Evolutionary conservation across 495 filamentous ascomycete genomes (phyloP).

Genomic region (Penicillium cosmopolitanum): DNA sequence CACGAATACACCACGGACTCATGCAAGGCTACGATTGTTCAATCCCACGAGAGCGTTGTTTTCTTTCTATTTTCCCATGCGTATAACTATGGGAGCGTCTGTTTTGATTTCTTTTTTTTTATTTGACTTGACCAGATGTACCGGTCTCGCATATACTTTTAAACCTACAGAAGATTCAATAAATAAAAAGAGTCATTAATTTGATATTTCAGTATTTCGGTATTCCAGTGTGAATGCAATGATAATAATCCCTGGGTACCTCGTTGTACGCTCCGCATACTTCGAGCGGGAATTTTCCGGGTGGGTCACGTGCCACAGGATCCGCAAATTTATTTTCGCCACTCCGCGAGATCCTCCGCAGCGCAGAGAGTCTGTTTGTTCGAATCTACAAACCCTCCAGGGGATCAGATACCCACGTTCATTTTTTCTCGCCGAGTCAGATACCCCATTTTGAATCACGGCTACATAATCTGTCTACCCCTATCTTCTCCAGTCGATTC

Average conservation of each 20-base stretch:
- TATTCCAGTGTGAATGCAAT: neutral
- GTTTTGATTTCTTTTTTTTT: constrained; percentile 6
- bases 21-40: constrained; percentile 45
- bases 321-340: constrained; percentile 42
- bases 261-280: neutral
- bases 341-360: constrained; percentile 42
- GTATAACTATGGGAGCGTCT: constrained; percentile 13
- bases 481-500: neutral
- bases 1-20: constrained; percentile 35
- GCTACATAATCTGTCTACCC: neutral
- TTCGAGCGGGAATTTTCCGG: neutral
- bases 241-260: neutral
- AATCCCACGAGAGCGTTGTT: constrained; percentile 39
- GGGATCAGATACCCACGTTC: constrained; percentile 9
- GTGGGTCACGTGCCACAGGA: constrained; percentile 31
- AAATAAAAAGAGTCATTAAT: neutral
- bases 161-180: neutral
- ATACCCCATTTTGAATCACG: neutral
- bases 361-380: constrained; percentile 5
- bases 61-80: constrained; percentile 21
- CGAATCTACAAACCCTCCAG: constrained; percentile 13
- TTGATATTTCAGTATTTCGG: neutral
- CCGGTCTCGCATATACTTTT: neutral
- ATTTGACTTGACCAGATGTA: constrained; percentile 4
- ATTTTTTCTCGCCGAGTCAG: constrained; percentile 4